phyloP scores from a whole-genome alignment of 441 rosid species.

The Populus hybrid region DNA sequence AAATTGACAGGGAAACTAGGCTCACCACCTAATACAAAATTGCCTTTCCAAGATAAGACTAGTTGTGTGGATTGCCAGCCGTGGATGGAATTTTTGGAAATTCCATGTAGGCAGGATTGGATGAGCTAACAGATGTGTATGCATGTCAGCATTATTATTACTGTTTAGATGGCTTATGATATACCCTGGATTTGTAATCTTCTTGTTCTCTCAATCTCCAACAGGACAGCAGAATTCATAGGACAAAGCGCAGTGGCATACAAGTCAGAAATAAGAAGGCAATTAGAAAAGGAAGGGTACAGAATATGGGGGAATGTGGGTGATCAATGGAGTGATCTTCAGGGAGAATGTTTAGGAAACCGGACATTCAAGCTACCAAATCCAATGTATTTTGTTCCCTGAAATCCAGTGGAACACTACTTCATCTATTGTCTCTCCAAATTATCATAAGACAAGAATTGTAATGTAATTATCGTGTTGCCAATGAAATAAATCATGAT shows the following conservation, averaged over 20 bases:
- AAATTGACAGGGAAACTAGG: not conserved
- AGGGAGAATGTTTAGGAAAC: slow-evolving; percentile 65
- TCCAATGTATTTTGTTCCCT: slow-evolving; percentile 90
- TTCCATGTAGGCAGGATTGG: not conserved
- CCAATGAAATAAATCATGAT: not conserved
- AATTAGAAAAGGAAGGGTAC: slow-evolving; percentile 62
- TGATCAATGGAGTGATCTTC: slow-evolving; percentile 93
- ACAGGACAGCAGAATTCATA: slow-evolving; percentile 44
- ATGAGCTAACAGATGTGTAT: not conserved
- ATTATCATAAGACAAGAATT: not conserved
- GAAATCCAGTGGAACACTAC: not conserved
- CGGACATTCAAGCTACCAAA: slow-evolving; percentile 92
- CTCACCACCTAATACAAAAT: not conserved
- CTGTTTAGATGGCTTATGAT: not conserved
- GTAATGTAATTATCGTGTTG: not conserved
- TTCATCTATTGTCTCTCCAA: not conserved
- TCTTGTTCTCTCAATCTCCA: not conserved
- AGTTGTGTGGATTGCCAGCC: not conserved
- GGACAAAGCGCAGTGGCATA: slow-evolving; percentile 55
- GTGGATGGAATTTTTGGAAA: not conserved
- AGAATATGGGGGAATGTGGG: slow-evolving; percentile 93
- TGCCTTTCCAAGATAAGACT: not conserved
- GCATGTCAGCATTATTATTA: not conserved
- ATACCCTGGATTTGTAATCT: not conserved
- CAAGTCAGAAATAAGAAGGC: slow-evolving; percentile 65